phyloP scores from a whole-genome alignment of 805 yeast genomes.

The Pichia heedii region DNA sequence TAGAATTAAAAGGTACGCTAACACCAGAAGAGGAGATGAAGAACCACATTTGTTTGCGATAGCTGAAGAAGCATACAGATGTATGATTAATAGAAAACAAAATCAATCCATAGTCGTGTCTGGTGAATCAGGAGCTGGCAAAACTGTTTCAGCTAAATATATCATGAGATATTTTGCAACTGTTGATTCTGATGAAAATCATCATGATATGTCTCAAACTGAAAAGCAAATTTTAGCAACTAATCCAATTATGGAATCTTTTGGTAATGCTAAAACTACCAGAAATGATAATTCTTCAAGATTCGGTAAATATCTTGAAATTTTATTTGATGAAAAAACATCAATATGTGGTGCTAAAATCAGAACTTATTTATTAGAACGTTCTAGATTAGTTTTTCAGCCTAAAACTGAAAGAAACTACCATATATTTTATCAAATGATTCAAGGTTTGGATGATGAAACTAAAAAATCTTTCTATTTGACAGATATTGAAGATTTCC shows the following conservation, averaged over 20 bases:
- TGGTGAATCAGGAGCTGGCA: conserved; percentile 99
- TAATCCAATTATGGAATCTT: conserved; percentile 95
- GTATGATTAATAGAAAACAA: conserved; percentile 77
- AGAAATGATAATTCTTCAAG: conserved; percentile 97
- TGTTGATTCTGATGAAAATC: conserved; percentile 51
- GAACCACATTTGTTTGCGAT: conserved; percentile 97
- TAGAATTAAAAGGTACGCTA: conserved; percentile 90
- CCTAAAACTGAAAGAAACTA: conserved; percentile 87
- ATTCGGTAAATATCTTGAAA: conserved; percentile 93
- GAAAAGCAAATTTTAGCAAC: conserved; percentile 95
- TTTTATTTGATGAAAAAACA: conserved; percentile 64
- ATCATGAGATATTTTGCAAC: conserved; percentile 97
- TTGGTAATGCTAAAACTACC: conserved; percentile 96
- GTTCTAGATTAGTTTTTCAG: conserved; percentile 91
- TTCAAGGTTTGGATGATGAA: conserved; percentile 58
- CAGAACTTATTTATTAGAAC: conserved; percentile 84
- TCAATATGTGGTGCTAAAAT: conserved; percentile 91
- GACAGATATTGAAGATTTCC: conserved; percentile 56
- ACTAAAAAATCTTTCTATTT: conserved; percentile 53
- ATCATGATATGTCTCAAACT: conserved; percentile 72
- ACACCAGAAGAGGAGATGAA: conserved; percentile 85
- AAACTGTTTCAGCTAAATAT: conserved; percentile 93
- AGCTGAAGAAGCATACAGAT: conserved; percentile 94
- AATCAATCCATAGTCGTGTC: conserved; percentile 95
- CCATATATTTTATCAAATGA: conserved; percentile 86